These are phyloP conservation scores for Fibroporia radiculosa DNA, from an alignment of 768 basidiomycete genomes.

Conservation along the genomic window DNA sequence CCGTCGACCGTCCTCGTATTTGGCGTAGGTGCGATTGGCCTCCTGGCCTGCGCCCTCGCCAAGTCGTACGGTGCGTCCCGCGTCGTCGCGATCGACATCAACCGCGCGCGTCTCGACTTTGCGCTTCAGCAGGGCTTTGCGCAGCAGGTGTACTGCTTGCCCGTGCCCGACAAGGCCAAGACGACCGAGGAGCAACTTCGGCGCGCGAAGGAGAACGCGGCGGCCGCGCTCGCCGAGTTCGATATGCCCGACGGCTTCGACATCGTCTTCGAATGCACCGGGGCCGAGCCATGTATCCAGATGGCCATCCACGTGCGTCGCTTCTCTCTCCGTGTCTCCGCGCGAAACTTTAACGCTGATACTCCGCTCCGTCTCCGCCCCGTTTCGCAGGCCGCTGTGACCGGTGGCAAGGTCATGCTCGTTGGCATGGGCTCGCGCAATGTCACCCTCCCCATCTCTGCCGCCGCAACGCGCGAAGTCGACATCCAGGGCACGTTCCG, in stretches of 20 bases:
- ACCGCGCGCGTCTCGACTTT: constrained; percentile 72
- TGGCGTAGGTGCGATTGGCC: constrained; percentile 90
- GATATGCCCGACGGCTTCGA: constrained; percentile 75
- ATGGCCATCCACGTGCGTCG: constrained; percentile 79
- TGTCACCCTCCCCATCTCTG: constrained; percentile 73
- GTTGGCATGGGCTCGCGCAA: constrained; percentile 93
- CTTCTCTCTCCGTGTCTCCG: constrained; percentile 10
- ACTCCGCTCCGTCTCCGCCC: not conserved
- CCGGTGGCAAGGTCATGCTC: constrained; percentile 88
- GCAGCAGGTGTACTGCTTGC: constrained; percentile 60
- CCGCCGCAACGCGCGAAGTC: constrained; percentile 81
- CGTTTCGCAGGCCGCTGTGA: constrained; percentile 54
- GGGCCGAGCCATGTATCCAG: constrained; percentile 87
- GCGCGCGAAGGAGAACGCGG: constrained; percentile 51
- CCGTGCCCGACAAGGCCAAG: constrained; percentile 33
- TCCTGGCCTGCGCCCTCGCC: constrained; percentile 80
- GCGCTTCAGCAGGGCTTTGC: constrained; percentile 73
- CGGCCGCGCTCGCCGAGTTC: constrained; percentile 46
- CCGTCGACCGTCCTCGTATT: constrained; percentile 65
- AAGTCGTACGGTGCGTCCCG: constrained; percentile 60
- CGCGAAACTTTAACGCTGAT: constrained; percentile 7
- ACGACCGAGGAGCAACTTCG: constrained; percentile 49
- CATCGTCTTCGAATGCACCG: constrained; percentile 91
- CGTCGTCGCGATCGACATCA: constrained; percentile 82
- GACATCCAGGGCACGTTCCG: constrained; percentile 91